Conservation (phyloP, 1,284 basidiomycete genomes). For the Hortiboletus rubellus region DNA sequence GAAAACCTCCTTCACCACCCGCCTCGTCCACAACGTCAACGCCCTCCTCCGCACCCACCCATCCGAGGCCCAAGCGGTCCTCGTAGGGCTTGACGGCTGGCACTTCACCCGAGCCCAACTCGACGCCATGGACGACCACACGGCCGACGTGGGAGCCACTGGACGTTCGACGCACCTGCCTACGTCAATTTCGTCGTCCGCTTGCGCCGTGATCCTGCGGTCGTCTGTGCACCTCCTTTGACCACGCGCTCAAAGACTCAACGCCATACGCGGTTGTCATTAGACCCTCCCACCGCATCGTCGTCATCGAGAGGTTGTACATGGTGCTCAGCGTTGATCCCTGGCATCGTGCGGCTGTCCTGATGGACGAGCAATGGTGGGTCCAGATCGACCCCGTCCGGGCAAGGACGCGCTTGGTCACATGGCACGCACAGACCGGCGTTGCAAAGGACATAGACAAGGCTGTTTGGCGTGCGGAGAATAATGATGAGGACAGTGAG, state of each 20-base stretch:
- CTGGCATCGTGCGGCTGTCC: slow-evolving; percentile 67
- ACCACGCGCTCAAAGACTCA: slow-evolving; percentile 69
- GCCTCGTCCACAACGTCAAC: slow-evolving; percentile 43
- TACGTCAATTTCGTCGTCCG: slow-evolving; percentile 65
- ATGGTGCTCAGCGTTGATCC: slow-evolving; percentile 68
- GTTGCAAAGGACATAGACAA: slow-evolving; percentile 66
- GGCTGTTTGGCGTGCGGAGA: slow-evolving; percentile 69
- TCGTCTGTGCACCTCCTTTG: slow-evolving; percentile 71
- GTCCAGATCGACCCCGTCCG: slow-evolving; percentile 62
- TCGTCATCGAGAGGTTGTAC: slow-evolving; percentile 87
- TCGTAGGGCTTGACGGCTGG: slow-evolving; percentile 85
- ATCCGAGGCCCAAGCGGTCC: slow-evolving; percentile 41
- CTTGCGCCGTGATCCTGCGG: slow-evolving; percentile 14
- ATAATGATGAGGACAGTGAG: slow-evolving; percentile 78
- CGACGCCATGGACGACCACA: slow-evolving; percentile 67
- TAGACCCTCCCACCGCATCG: slow-evolving; percentile 63
- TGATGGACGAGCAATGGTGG: slow-evolving; percentile 81
- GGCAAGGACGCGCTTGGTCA: slow-evolving; percentile 67
- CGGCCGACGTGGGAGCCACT: slow-evolving; percentile 69
- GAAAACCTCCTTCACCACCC: slow-evolving; percentile 70
- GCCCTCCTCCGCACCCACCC: slow-evolving; percentile 24
- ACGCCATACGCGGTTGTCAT: slow-evolving; percentile 57
- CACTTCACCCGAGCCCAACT: slow-evolving; percentile 71
- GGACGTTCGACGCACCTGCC: slow-evolving; percentile 65
- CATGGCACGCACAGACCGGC: slow-evolving; percentile 74